Evolutionary conservation across 2,329 filamentous ascomycete genomes (phyloP).

Genomic region (Paracamarosporium sp.): DNA sequence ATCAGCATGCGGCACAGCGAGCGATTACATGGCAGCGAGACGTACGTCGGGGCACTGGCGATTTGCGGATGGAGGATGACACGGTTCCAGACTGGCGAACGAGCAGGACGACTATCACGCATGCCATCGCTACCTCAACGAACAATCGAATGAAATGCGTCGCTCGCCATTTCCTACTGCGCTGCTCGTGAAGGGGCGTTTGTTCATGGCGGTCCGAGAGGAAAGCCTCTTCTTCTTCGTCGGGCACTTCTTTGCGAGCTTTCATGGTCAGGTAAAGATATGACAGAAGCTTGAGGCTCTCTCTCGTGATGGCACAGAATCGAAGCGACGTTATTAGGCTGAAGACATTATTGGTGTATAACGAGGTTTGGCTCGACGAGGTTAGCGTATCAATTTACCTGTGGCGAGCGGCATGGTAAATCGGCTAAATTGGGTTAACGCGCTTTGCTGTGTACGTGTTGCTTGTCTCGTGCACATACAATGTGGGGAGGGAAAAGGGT

Average conservation of each 20-base stretch:
- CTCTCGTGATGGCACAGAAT: not conserved
- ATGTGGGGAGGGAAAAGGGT: too few species aligned
- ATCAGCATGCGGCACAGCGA: conserved; percentile 15
- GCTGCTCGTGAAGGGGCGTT: not conserved
- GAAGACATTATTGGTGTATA: not conserved
- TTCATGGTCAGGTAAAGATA: not conserved
- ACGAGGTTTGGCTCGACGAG: not conserved
- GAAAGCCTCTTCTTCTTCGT: conserved; percentile 4
- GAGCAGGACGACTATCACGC: not conserved
- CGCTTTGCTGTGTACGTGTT: not conserved
- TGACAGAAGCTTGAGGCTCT: not conserved
- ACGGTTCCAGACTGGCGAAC: not conserved
- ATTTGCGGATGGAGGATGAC: not conserved
- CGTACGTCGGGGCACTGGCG: not conserved
- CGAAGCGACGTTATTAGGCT: conserved; percentile 3
- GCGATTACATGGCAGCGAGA: not conserved
- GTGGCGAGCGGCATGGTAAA: not conserved
- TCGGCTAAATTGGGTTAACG: conserved; percentile 1
- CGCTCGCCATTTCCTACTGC: not conserved
- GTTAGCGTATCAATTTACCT: conserved; percentile 5
- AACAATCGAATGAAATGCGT: not conserved
- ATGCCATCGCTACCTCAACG: conserved; percentile 3
- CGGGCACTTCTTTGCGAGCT: not conserved
- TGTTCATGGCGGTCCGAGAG: not conserved
- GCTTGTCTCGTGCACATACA: not conserved